Evolutionary conservation across 2,329 filamentous ascomycete genomes (phyloP).

Genomic region (Tricladium varicosporioides): DNA sequence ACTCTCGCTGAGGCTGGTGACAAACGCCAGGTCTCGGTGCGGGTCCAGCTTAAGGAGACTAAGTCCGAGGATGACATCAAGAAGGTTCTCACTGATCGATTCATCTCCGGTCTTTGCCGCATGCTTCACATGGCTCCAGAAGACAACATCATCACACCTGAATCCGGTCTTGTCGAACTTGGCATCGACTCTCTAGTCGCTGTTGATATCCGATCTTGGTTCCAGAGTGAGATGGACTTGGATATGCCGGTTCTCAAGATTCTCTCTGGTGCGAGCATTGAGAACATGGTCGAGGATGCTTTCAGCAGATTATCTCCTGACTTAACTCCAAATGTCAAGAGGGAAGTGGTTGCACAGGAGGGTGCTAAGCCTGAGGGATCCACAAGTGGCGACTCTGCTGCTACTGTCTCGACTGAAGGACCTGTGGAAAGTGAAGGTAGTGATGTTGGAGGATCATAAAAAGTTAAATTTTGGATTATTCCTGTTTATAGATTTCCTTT

Average conservation of each 20-base stretch:
- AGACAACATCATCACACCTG: background rate
- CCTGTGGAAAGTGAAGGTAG: background rate
- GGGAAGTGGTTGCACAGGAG: background rate
- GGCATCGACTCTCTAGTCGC: conserved; percentile 6
- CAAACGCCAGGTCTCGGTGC: background rate
- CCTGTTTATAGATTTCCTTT: background rate
- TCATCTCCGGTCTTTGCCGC: background rate
- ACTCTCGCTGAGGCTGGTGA: background rate
- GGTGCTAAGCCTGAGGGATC: background rate
- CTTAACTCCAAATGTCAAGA: background rate
- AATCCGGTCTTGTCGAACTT: background rate
- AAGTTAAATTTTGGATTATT: background rate
- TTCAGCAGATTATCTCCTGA: background rate
- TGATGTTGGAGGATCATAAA: background rate
- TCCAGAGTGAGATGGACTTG: background rate
- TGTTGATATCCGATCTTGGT: conserved; percentile 5
- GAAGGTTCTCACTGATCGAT: background rate
- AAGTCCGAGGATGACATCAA: background rate
- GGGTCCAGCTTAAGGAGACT: background rate
- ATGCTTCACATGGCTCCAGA: background rate
- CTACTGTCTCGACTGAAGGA: background rate
- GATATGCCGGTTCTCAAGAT: conserved; percentile 2
- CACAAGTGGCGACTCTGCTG: background rate
- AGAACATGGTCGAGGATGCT: background rate
- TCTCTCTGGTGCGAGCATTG: background rate